Conservation (phyloP, 768 basidiomycete species). For the Boletus insuetus region DNA sequence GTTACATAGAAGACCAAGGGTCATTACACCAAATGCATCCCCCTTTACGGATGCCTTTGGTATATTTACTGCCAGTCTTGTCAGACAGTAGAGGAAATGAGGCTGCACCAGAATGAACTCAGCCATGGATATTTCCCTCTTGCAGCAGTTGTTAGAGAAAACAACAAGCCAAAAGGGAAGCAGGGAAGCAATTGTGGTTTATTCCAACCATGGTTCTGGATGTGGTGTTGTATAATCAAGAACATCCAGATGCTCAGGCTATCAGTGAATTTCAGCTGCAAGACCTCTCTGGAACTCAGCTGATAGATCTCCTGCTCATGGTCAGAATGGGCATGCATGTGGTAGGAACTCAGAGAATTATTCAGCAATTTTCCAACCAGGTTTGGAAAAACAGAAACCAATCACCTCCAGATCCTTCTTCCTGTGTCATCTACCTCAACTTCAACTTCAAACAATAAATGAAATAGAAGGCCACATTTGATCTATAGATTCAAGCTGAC, state of each 20-base stretch:
- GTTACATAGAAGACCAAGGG: too few relatives aligned
- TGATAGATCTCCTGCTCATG: slow-evolving; percentile 5
- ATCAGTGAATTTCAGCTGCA: slow-evolving; percentile 1
- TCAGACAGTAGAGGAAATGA: neutral
- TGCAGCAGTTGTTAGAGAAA: neutral
- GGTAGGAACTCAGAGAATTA: slow-evolving; percentile 10
- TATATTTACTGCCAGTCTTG: slow-evolving; percentile 9
- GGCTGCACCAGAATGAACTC: neutral
- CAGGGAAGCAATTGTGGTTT: neutral
- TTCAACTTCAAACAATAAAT: slow-evolving; percentile 2
- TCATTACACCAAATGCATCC: too few relatives aligned
- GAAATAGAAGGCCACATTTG: slow-evolving; percentile 4
- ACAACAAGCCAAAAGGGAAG: neutral
- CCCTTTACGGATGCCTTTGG: slow-evolving; percentile 5
- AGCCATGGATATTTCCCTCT: neutral
- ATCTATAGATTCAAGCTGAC: slow-evolving; percentile 9
- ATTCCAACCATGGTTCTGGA: slow-evolving; percentile 9
- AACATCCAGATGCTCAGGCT: neutral
- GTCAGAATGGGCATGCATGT: slow-evolving; percentile 15
- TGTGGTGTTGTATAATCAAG: slow-evolving; percentile 9
- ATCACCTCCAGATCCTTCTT: neutral
- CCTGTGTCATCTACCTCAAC: slow-evolving; percentile 3
- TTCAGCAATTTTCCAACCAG: neutral
- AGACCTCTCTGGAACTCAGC: neutral
- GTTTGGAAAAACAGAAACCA: neutral